Base-by-base conservation (phyloP, 805 yeast genomes). In the Monosporozyma siamensis region DNA sequence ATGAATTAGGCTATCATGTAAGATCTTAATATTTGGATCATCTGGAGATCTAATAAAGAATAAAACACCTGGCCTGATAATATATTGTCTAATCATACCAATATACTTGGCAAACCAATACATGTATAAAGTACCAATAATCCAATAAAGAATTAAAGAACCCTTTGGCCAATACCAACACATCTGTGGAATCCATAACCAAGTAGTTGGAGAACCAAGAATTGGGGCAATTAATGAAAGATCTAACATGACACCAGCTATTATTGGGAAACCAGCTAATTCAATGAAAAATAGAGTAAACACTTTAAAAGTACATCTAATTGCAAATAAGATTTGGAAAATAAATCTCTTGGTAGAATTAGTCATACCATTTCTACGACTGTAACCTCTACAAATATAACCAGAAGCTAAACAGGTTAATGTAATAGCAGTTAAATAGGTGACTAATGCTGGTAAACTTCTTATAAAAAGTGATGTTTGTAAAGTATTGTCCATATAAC, bases 21-120 rank as follows among this genome's bases (percentile, higher is more conserved):
- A 72, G 10, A 92, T 74, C 50, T 90, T 77, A 37, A 87, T 80
- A 52, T 85, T 82, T 31, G 95, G 95, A 58, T 92, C 97, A 52
- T 88, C 96, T 4, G 96, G 95, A 18, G 95, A 87, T 52, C 95
- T 74, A 46, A 92, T 83, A 65, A 92, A 92, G 60, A 78, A 92
- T 38, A 92, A 68, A 7, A 86, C 95, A 10, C 98, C 99, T 0
- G 83, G 81, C 43, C 99, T 74, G 45, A 90, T 70, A 31, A 87
- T 78, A 45, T 68, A 64, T 36, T 73, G 66, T 47, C 98, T 71
- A 17, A 80, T 72, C 88, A 88, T 81, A 15, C 94, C 84, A 24
- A 90, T 88, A 63, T 78, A 90, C 39, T 82, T 66, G 1, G 97
- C 95, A 65, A 92, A 80, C 53, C 77, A 69, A 48, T 81, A 79